A percentile compares a stretch with the other conserved stretches of the same genome.
phyloP scores from a whole-genome alignment of 139 green algal genomes.

The Micractinium conductrix region DNA sequence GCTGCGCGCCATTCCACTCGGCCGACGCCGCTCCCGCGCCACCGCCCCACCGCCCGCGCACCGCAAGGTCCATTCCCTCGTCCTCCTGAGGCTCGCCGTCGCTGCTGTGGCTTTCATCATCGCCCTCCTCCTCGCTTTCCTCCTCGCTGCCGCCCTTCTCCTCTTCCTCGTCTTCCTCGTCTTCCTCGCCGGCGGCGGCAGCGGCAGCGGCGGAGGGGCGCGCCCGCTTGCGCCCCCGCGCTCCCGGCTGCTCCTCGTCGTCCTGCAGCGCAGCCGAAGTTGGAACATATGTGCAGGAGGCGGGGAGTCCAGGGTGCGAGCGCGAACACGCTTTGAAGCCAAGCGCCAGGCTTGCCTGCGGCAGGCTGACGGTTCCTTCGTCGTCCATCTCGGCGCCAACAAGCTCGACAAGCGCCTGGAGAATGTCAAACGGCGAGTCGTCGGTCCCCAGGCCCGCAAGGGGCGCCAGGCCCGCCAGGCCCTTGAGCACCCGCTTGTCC shows the following conservation, averaged over 20 bases:
- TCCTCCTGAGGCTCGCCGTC: constrained; percentile 13
- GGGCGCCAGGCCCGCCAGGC: neutral
- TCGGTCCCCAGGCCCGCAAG: constrained; percentile 5
- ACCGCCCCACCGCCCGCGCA: no score
- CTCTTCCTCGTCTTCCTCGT: neutral
- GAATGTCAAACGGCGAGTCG: neutral
- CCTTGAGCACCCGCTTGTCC: no score
- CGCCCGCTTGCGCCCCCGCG: constrained; percentile 5
- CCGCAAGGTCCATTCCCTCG: no score
- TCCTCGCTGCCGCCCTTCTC: neutral
- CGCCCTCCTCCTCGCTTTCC: neutral
- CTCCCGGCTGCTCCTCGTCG: neutral
- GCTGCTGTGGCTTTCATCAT: neutral
- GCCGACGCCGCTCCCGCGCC: no score
- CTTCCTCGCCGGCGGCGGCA: neutral
- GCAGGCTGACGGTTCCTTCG: constrained; percentile 1
- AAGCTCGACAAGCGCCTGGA: constrained; percentile 9
- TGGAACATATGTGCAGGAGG: no score
- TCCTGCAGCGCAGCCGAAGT: neutral
- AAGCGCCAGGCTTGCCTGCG: no score
- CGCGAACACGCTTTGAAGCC: no score
- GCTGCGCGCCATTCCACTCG: no score
- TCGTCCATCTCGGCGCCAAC: constrained; percentile 9
- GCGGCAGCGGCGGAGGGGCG: neutral
- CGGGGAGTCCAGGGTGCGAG: no score